Evolutionary conservation across 805 yeast species (phyloP), one percentile per base, ranked within the genome.

Genomic region (Pichia ethanolica): DNA sequence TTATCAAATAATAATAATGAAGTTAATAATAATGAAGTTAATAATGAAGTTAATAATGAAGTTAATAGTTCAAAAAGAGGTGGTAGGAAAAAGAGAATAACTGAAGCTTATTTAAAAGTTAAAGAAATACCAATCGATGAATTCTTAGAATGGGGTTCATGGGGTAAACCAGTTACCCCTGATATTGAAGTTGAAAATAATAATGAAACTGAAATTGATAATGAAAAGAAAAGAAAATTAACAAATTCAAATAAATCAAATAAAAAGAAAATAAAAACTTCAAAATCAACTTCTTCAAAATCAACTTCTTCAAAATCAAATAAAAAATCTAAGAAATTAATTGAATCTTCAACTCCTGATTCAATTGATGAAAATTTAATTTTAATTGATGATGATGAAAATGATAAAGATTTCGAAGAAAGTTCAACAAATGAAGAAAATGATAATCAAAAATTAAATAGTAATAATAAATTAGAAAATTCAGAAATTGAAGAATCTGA

Each of bases 111-210:
- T 47, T 53, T 60, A 13, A 56, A 57, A 44, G 64, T 67, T 4
- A 49, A 57, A 35, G 75, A 77, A 35, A 78, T 83, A 3, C 75
- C 79, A 1, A 65, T 71, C 14, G 78, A 75, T 36, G 79, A 71
- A 32, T 72, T 75, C 53, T 71, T 70, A 9, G 58, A 59, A 39
- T 71, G 58, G 63, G 75, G 71, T 27, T 68, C 71, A 49, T 61
- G 65, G 56, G 79, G 76, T 1, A 70, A 67, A 51, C 72, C 73
- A 5, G 51, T 38, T 4, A 47, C 41, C n/a, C 53, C 49, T n/a
- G 58, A 46, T 46, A 49, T 46, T 10, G 44, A 52, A 20, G 32
- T 12, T 10, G 50, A 49, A 5, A 53, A 44, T 45, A 45, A 42
- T 40, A 46, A 46, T 41, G 42, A 27, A 41, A 52, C 42, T 33